A percentile compares a stretch with the other conserved stretches of the same genome.
Conservation (phyloP, 2,329 filamentous ascomycete species). For the Curvularia sp. region DNA sequence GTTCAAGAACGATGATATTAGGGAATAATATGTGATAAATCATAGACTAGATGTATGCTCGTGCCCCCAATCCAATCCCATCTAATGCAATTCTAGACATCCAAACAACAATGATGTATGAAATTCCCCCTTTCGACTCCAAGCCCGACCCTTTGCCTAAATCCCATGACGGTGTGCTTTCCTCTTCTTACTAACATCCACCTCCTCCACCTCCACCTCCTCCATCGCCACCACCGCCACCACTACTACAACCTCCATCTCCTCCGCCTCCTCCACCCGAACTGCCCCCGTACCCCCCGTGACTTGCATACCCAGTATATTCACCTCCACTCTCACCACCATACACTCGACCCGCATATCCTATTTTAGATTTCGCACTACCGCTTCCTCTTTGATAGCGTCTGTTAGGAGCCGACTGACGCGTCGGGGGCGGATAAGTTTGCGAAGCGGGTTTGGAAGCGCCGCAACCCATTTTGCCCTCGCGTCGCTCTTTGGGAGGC, state of each 20-base stretch:
- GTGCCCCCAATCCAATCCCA: background rate
- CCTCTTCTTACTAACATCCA: background rate
- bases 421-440: constrained; percentile 23
- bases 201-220: constrained; percentile 8
- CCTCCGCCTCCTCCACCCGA: background rate
- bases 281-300: background rate
- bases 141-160: background rate
- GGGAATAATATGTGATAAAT: background rate
- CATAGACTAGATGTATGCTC: background rate
- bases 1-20: background rate
- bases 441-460: constrained; percentile 21
- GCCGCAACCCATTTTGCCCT: constrained; percentile 30
- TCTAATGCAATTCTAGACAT: background rate
- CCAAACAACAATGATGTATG: background rate
- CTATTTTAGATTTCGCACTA: background rate
- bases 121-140: background rate
- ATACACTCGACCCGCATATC: background rate
- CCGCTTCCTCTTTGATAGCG: background rate
- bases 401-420: background rate
- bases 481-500: too few relatives aligned
- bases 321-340: background rate
- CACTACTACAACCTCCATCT: constrained; percentile 7
- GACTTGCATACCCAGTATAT: background rate
- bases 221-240: constrained; percentile 14
- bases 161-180: background rate